A percentile compares a stretch with the other conserved stretches of the same genome.
These are phyloP conservation scores for Apiospora marii DNA, from an alignment of 2,329 filamentous ascomycete genomes.

Conservation along the genomic window DNA sequence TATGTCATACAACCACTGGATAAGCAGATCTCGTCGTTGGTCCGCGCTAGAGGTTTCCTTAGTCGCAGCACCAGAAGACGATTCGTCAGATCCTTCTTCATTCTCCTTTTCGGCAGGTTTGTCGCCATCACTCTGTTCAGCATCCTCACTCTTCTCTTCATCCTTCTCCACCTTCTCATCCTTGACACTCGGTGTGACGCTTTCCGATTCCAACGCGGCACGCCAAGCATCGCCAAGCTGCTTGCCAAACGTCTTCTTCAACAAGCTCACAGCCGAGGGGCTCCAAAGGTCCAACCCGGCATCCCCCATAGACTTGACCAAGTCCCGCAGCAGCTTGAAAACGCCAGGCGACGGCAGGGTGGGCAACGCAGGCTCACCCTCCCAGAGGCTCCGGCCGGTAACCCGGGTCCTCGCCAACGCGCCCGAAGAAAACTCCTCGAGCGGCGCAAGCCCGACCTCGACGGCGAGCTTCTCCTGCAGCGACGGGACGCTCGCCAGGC, in stretches of 20 bases:
- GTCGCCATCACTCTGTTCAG: slow-evolving; percentile 28
- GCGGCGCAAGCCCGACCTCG: slow-evolving; percentile 57
- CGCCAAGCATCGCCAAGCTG: slow-evolving; percentile 60
- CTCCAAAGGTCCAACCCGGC: slow-evolving; percentile 85
- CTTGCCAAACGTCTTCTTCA: slow-evolving; percentile 67
- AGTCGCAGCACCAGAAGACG: not conserved
- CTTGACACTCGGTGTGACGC: slow-evolving; percentile 28
- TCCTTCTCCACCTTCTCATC: slow-evolving; percentile 25
- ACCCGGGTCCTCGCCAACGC: slow-evolving; percentile 57
- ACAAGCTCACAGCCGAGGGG: slow-evolving; percentile 64
- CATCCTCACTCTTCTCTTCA: slow-evolving; percentile 26
- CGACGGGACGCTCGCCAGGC: slow-evolving; percentile 65
- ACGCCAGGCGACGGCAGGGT: slow-evolving; percentile 78
- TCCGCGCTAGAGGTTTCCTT: slow-evolving; percentile 28
- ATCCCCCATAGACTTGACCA: slow-evolving; percentile 73
- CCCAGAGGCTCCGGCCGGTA: slow-evolving; percentile 77
- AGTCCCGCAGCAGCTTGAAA: slow-evolving; percentile 74
- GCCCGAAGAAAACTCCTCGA: slow-evolving; percentile 56
- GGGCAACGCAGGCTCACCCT: slow-evolving; percentile 77
- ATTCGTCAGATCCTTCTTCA: slow-evolving; percentile 23
- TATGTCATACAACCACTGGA: slow-evolving; percentile 70
- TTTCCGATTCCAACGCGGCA: slow-evolving; percentile 44
- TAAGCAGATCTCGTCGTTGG: slow-evolving; percentile 55
- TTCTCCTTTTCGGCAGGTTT: slow-evolving; percentile 29
- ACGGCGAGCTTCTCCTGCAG: slow-evolving; percentile 70